Base-by-base conservation (phyloP, 2,329 filamentous ascomycete species). In the Zarea fungicola region DNA sequence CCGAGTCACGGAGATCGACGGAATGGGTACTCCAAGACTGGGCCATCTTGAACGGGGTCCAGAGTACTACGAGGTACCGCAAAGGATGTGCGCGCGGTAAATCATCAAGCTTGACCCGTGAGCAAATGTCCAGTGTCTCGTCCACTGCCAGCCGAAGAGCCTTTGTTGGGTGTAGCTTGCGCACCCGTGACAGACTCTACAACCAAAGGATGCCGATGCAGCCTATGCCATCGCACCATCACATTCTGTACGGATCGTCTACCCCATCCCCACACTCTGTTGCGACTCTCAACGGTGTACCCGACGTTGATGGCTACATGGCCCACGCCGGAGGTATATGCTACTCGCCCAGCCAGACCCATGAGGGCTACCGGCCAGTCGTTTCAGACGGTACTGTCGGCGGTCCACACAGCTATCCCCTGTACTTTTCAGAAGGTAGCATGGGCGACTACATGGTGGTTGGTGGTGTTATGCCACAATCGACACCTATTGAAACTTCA, bases 1-100 rank as follows among this genome's bases (percentile, higher is more conserved):
- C 34, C 19, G 29, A 42, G 29, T 53, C 53, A 19, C 56, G 85
- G 60, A 90, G 86, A 62, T 79, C 80, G 2, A 83, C 78, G 42
- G 80, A 86, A 64, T 97, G 92, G 92, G 78, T 83, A 36, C 72
- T 97, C 22, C 83, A 84, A 29, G 71, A 81, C 1, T 82, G 84
- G 64, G 88, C 89, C 0, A 69, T 89, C 26, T 67, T 68, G 18
- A 70, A 85, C 21, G 87, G 88, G 22, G 87, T 96, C 42, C 82
- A 90, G 65, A 92, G 89, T 51, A 97, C 92, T 1, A 96, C 92
- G 1, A 74, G 85, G 55, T 90, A 87, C 64, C 80, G 86, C 55
- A 84, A 37, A 16, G 21, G n/a, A 11, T 40, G 28, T 11, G 19
- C 16, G 13, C 34, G 35, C 13, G 26, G 31, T 6, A 47, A 47